These are phyloP conservation scores for Diplosphaera chodatii DNA, from an alignment of 139 green algal genomes.

Conservation along the genomic window DNA sequence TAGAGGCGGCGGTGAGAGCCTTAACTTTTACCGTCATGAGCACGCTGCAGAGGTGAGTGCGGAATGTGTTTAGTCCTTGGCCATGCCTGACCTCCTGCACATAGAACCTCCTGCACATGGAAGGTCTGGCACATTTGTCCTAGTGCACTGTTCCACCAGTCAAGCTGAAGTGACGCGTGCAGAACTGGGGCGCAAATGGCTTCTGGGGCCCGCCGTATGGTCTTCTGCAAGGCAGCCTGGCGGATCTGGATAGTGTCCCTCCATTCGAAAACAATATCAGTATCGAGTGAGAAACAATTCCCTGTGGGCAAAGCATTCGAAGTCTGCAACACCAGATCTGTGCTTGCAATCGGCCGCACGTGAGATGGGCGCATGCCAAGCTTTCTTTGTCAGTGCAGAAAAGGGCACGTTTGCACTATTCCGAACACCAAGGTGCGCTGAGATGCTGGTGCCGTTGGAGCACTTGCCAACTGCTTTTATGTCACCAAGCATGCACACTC, in stretches of 20 bases:
- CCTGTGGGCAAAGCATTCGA: not conserved
- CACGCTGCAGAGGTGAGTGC: not conserved
- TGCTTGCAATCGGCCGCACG: too few relatives aligned
- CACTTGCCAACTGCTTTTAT: too few relatives aligned
- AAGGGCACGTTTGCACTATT: slow-evolving; percentile 38
- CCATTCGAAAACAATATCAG: slow-evolving; percentile 1
- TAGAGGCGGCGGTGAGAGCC: slow-evolving; percentile 6
- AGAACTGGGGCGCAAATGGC: not conserved
- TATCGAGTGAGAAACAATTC: slow-evolving; percentile 19
- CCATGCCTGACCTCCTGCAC: too few relatives aligned
- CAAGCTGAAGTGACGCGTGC: too few relatives aligned
- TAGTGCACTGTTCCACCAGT: too few relatives aligned
- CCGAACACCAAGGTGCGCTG: slow-evolving; percentile 16
- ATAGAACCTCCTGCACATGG: not conserved
- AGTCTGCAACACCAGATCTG: not conserved
- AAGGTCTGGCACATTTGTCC: too few relatives aligned
- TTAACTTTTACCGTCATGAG: slow-evolving; percentile 12
- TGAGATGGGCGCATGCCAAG: too few relatives aligned
- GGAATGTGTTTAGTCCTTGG: too few relatives aligned
- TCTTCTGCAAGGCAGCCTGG: slow-evolving; percentile 37
- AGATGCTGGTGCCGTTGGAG: too few relatives aligned
- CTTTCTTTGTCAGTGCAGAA: slow-evolving; percentile 10
- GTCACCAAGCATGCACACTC: not conserved
- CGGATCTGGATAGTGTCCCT: not conserved
- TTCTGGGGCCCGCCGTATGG: slow-evolving; percentile 36